These are phyloP conservation scores for Ammopiptanthus mongolicus DNA, from an alignment of 306 rosid species.

Conservation along the genomic window DNA sequence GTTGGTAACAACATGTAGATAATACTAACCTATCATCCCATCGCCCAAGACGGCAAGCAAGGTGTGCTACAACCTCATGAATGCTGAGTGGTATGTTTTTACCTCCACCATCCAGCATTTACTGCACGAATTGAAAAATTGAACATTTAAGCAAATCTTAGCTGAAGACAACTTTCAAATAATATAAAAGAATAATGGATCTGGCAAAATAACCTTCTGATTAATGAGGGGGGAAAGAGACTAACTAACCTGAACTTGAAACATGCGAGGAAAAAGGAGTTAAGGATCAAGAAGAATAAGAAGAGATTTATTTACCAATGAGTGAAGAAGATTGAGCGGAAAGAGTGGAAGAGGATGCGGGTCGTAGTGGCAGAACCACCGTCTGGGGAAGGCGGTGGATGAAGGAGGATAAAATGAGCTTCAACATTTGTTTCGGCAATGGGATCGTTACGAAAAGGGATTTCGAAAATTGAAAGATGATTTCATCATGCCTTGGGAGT, in stretches of 20 bases:
- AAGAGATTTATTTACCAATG: too few relatives aligned
- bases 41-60: constrained; percentile 53
- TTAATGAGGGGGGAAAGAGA: not conserved
- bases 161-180: not conserved
- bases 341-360: constrained; percentile 32
- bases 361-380: constrained; percentile 32
- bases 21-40: constrained; percentile 62
- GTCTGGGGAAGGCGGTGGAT: constrained; percentile 39
- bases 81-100: constrained; percentile 37
- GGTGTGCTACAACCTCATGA: constrained; percentile 54
- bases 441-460: not conserved
- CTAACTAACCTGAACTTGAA: too few relatives aligned
- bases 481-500: not conserved
- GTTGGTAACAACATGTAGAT: constrained; percentile 3
- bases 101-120: constrained; percentile 50
- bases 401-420: constrained; percentile 54
- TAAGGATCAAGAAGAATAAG: too few relatives aligned
- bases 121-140: constrained; percentile 23
- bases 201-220: not conserved
- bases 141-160: not conserved
- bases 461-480: constrained; percentile 6
- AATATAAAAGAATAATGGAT: not conserved
- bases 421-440: constrained; percentile 53
- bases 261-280: too few relatives aligned
- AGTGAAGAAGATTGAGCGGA: too few relatives aligned